Evolutionary conservation across 2,329 filamentous ascomycete species (phyloP).

Genomic region (Aspergillus novofumigatus): DNA sequence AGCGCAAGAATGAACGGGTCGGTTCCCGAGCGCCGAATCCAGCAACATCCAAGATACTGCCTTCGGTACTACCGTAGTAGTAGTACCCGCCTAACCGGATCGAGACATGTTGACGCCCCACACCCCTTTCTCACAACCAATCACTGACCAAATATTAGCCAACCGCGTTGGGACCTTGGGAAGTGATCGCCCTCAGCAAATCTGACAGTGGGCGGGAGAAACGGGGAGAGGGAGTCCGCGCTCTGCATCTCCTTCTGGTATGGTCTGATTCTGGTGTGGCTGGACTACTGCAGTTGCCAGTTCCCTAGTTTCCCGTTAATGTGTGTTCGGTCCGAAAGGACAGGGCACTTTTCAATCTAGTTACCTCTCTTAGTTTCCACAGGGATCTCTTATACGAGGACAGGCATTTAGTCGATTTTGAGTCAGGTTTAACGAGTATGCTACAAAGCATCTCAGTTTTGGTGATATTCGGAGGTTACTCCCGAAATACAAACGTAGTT

Average conservation of each 20-base stretch:
- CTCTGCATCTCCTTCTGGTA: neutral
- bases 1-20: neutral
- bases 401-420: neutral
- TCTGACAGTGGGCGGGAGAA: neutral
- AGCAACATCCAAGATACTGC: neutral
- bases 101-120: conserved; percentile 8
- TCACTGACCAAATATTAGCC: neutral
- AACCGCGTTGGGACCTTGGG: conserved; percentile 10
- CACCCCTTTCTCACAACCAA: conserved; percentile 4
- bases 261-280: too few species aligned
- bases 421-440: neutral
- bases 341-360: neutral
- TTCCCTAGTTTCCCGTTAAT: too few species aligned
- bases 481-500: neutral
- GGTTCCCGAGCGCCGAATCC: neutral
- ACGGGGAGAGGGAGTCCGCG: too few species aligned
- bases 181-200: conserved; percentile 18
- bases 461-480: neutral
- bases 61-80: too few species aligned
- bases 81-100: conserved; percentile 2
- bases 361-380: too few species aligned
- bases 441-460: neutral
- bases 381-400: too few species aligned
- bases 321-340: too few species aligned
- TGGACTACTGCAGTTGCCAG: too few species aligned